These are phyloP conservation scores for Trypanosoma scelopori DNA, from an alignment of 208 protist genomes.

Conservation along the genomic window DNA sequence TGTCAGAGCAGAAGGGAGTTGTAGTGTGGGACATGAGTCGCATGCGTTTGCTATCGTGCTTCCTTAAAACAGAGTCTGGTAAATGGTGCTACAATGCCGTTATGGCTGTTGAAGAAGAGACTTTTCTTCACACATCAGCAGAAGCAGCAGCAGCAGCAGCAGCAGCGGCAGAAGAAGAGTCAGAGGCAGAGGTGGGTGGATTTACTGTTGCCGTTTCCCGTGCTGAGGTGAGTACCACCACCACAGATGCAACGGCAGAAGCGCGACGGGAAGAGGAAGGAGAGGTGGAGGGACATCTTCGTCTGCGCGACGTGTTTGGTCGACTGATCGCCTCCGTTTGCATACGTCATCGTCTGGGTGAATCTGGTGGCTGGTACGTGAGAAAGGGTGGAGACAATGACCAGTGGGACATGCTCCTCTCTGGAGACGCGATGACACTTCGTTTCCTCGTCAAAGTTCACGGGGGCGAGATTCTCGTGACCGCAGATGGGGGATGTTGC, in stretches of 20 bases:
- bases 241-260: background rate
- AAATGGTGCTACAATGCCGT: constrained; percentile 14
- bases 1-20: constrained; percentile 65
- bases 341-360: constrained; percentile 4
- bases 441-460: constrained; percentile 14
- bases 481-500: background rate
- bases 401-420: constrained; percentile 7
- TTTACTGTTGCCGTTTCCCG: constrained; percentile 2
- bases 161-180: too few species aligned
- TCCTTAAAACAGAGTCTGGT: background rate
- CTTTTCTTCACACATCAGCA: background rate
- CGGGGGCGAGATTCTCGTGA: constrained; percentile 2
- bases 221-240: too few species aligned
- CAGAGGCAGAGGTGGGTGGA: background rate
- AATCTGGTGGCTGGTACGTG: constrained; percentile 1
- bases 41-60: constrained; percentile 42
- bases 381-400: background rate
- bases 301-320: constrained; percentile 20
- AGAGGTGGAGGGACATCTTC: constrained; percentile 6
- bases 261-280: background rate
- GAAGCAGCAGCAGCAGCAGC: too few species aligned
- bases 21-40: constrained; percentile 70
- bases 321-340: background rate
- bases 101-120: background rate
- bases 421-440: background rate